Base-by-base conservation (phyloP, 1,284 basidiomycete genomes). In the Caloboletus firmus region DNA sequence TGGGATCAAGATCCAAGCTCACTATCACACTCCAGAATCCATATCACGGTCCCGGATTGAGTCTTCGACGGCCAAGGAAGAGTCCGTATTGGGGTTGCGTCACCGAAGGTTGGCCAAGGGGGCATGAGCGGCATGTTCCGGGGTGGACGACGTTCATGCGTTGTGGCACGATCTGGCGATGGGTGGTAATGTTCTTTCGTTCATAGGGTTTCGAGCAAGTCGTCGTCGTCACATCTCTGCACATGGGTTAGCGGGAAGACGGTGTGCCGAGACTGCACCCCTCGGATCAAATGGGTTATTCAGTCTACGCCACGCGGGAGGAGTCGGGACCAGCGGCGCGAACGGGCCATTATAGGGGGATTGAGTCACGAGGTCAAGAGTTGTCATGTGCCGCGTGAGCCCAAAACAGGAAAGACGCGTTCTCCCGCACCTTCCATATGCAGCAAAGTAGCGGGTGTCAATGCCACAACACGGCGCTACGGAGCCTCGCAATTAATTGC, bases 61-160 rank as follows among this genome's bases (percentile, higher is more conserved):
- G 54, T 54, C 35, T 45, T 41, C 30, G 32, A 28, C 20, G 60
- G 45, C 39, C 28, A 49, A 31, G 56, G 34, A 54, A 66, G 66
- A 49, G 62, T 76, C 31, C 71, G 68, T 34, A 68, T 79, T 56
- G 75, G 72, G 15, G 65, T 74, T 12, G 74, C 75, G 9, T 61
- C 64, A 18, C 75, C 79, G 54, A 60, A 67, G 44, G 45, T 59
- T 62, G 46, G 62, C 67, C 22, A 72, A 72, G n/a, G n/a, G n/a
- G 55, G 59, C 61, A 24, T 60, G 79, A 44, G 62, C 70, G 34
- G 64, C 63, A 17, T 65, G 71, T 4, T 72, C 73, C 5, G 72
- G 76, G 56, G 69, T 65, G 31, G 70, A 74, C 54, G 66, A 68
- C 48, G 42, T 52, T 32, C 72, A 63, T n/a, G n/a, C n/a, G n/a